Evolutionary conservation across 495 filamentous ascomycete genomes (phyloP), one percentile per base, ranked within the genome.

Genomic region (Xylaria nigripes): DNA sequence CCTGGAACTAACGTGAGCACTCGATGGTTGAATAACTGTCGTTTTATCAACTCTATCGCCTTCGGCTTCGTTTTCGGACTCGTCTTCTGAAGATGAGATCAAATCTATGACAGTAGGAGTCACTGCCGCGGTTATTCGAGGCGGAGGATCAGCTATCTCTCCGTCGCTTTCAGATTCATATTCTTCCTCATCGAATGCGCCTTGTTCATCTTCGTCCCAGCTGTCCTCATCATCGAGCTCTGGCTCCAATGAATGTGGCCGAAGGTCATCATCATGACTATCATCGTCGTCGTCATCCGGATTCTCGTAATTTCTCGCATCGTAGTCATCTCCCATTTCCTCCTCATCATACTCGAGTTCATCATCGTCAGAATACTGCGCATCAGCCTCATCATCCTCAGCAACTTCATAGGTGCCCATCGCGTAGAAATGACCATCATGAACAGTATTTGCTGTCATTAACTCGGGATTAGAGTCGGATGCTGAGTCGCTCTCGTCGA

Each of bases 11-110:
- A 36, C 45, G 34, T 42, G 44, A 48, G 44, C 23, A 18, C 30
- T 25, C 10, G 34, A 23, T 47, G 9, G n/a, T 48, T 48, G 22
- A 29, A 24, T 27, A 30, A 8, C 24, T 48, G 34, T 16, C 6
- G 15, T 45, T 3, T 16, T 10, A 15, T 51, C 57, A 50, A 51
- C 54, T 12, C 56, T 41, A 18, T 54, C 51, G 3, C 3, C 36
- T 5, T 55, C 57, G n/a, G 61, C 53, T 10, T 62, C 58, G 1
- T 58, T 55, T 32, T 60, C 67, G 9, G 27, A 49, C 49, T 70
- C 70, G 32, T 71, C 70, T 36, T 72, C 70, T 0, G 68, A 71
- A 22, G 68, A 68, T 41, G 70, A 72, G 5, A 72, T 61, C 8
- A 72, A 58, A 51, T 68, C 66, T 46, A 72, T 71, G 16, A 72